Evolutionary conservation across 1,139 yeast genomes (phyloP), one percentile per base, ranked within the genome.

Genomic region (Pichia sp.): DNA sequence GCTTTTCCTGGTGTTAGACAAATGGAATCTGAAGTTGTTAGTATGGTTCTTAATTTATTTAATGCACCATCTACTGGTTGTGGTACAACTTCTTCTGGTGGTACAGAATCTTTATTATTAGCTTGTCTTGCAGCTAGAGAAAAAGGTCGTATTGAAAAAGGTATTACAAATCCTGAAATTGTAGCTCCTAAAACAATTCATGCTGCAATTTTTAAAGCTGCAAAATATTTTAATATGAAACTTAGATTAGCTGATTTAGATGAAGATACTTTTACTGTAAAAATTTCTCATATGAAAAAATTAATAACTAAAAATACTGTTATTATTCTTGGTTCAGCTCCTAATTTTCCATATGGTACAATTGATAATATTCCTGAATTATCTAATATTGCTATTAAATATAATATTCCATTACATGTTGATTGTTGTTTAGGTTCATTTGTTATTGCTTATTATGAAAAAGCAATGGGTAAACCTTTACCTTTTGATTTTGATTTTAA

Each of bases 351-450:
- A 2, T 97, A 92, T 61, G 98, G 98, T 26, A 84, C 92, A 35
- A 81, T 87, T 49, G 98, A 92, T 65, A 92, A 90, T 57, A 89
- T 92, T 48, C 82, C 77, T 51, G 78, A 74, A 1, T 72, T 92
- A 38, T 79, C 95, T 8, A 60, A 73, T 27, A 59, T 92, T 24
- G 97, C 95, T 0, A 54, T 71, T 25, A 71, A 68, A 47, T 67
- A 84, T 62, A 66, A 74, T 12, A 76, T 90, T 37, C 97, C 96
- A 2, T 71, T 92, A 30, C 97, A 92, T 58, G 97, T 92, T 34
- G 98, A 92, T 63, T 94, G 96, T 37, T 92, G 98, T 62, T 70
- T 92, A 32, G 98, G 98, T 1, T 89, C 97, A 1, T 90, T 92
- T 57, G 76, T 90, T 40, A 87, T 87, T 32, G 80, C 96, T 1